A percentile compares a stretch with the other conserved stretches of the same genome.
Evolutionary conservation across 139 green algal species (phyloP).

Genomic region (Pedinophyceae sp.): DNA sequence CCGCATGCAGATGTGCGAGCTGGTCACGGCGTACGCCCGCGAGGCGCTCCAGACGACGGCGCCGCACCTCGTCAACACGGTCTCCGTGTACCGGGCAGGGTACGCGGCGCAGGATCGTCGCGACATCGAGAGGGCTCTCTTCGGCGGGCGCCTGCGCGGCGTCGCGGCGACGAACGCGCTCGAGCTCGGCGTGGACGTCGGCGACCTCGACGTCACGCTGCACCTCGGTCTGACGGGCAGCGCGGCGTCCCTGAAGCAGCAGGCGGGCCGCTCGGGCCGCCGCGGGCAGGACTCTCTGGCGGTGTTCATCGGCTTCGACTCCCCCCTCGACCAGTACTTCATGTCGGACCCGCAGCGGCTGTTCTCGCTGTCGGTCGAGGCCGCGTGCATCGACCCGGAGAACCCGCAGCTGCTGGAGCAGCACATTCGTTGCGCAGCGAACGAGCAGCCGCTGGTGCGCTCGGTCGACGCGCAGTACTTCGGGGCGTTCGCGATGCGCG

Average conservation of each 20-base stretch:
- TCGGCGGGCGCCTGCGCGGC: conserved; percentile 31
- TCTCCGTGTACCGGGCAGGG: conserved; percentile 47
- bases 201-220: conserved; percentile 82
- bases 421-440: conserved; percentile 66
- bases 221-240: conserved; percentile 70
- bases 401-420: conserved; percentile 52
- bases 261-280: conserved; percentile 74
- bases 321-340: conserved; percentile 90
- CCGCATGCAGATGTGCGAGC: too few relatives aligned
- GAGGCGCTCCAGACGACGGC: conserved; percentile 49
- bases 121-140: conserved; percentile 24
- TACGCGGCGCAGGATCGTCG: conserved; percentile 5
- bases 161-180: conserved; percentile 89
- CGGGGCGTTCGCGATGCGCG: too few relatives aligned
- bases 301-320: conserved; percentile 77
- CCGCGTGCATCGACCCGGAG: conserved; percentile 43
- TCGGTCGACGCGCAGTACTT: conserved; percentile 8
- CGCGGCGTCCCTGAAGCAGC: conserved; percentile 74
- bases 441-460: conserved; percentile 44
- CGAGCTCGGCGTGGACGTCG: conserved; percentile 91
- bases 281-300: conserved; percentile 47
- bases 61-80: conserved; percentile 31
- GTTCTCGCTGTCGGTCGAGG: conserved; percentile 61
- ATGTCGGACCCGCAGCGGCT: conserved; percentile 61
- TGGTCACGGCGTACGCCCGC: conserved; percentile 73